Conservation (phyloP, 2,329 filamentous ascomycete genomes). For the Pseudogymnoascus sp. region DNA sequence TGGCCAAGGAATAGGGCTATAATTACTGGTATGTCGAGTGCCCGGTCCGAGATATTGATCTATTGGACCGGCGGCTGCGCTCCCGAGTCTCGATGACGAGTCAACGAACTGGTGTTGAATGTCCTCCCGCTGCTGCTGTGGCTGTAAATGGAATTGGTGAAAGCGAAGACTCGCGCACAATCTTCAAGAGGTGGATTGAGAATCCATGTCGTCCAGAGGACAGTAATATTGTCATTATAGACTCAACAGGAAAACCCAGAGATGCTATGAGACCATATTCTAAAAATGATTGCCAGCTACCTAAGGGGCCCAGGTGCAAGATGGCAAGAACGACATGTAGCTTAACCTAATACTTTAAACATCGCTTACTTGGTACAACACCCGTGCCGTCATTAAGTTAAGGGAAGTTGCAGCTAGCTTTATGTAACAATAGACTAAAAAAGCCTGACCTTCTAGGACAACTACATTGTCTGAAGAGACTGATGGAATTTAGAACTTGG, state of each 20-base stretch:
- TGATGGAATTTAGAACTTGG: background rate
- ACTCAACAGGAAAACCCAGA: conserved; percentile 22
- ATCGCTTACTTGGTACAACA: background rate
- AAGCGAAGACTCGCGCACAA: conserved; percentile 17
- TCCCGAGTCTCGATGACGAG: conserved; percentile 25
- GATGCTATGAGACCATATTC: conserved; percentile 19
- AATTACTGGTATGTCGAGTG: conserved; percentile 32
- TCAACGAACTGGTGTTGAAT: conserved; percentile 27
- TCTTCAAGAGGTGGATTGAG: conserved; percentile 29
- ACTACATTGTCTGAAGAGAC: background rate
- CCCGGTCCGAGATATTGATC: conserved; percentile 25
- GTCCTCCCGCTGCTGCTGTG: conserved; percentile 21
- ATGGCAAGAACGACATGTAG: background rate
- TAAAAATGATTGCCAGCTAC: conserved; percentile 20
- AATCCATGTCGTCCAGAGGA: conserved; percentile 26
- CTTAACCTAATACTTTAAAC: background rate
- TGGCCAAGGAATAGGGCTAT: conserved; percentile 24
- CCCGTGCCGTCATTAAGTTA: background rate
- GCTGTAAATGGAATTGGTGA: background rate
- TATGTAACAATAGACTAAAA: background rate
- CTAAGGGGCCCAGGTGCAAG: background rate
- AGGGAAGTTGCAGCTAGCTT: background rate
- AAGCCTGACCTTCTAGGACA: background rate
- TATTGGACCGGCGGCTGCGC: conserved; percentile 28
- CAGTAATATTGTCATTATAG: conserved; percentile 22